Evolutionary conservation across 345 rosid genomes (phyloP).

Genomic region (Aquilaria malaccensis): DNA sequence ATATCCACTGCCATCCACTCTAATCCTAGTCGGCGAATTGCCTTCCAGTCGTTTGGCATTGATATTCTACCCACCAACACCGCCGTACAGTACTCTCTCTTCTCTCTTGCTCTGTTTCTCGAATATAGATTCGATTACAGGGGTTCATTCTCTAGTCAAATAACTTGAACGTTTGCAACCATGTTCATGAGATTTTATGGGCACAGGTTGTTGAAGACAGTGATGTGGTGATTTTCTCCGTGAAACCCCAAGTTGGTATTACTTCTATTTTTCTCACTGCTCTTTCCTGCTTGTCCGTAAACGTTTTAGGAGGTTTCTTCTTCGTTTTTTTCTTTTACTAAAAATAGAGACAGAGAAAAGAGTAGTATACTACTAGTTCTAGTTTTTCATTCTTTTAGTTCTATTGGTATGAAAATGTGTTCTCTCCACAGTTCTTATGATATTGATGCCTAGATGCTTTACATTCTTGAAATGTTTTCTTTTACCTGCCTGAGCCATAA

Average conservation of each 20-base stretch:
- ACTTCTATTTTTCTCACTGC: not conserved
- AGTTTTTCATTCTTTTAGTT: too few relatives aligned
- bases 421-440: too few relatives aligned
- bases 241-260: constrained; percentile 88
- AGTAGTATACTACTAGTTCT: too few relatives aligned
- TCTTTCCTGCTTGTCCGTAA: not conserved
- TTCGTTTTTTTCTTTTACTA: not conserved
- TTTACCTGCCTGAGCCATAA: too few relatives aligned
- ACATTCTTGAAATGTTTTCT: too few relatives aligned
- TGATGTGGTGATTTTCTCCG: constrained; percentile 82
- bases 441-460: too few relatives aligned
- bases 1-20: constrained; percentile 60
- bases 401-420: too few relatives aligned
- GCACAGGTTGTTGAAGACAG: constrained; percentile 69
- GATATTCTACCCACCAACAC: constrained; percentile 35
- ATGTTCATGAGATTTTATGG: not conserved
- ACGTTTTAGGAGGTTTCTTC: not conserved
- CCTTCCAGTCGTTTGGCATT: constrained; percentile 73
- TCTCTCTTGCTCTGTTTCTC: not conserved
- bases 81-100: constrained; percentile 28
- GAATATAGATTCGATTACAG: too few relatives aligned
- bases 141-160: too few relatives aligned
- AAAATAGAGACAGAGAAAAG: not conserved
- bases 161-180: not conserved
- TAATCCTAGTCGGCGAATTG: constrained; percentile 45